These are phyloP conservation scores for Lactifluus echinatus DNA, from an alignment of 768 basidiomycete species.

Conservation along the genomic window DNA sequence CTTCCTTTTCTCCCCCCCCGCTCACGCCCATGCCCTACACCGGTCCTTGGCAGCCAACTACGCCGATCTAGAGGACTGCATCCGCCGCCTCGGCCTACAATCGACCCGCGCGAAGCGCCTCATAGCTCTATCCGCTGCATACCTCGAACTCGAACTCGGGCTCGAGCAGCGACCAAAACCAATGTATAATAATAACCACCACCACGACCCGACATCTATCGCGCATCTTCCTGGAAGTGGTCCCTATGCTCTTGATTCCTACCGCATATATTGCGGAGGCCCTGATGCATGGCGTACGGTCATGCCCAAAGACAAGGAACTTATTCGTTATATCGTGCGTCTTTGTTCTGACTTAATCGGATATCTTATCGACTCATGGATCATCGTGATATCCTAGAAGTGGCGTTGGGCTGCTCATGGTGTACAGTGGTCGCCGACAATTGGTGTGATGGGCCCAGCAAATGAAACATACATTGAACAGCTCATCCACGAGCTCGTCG, in stretches of 20 bases:
- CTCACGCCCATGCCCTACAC: neutral
- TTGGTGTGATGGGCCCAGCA: conserved; percentile 32
- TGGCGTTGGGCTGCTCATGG: conserved; percentile 67
- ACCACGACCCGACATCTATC: conserved; percentile 31
- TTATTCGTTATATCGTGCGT: conserved; percentile 57
- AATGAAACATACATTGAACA: conserved; percentile 12
- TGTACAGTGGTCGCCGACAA: conserved; percentile 40
- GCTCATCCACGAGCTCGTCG: conserved; percentile 16
- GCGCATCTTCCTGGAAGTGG: conserved; percentile 60
- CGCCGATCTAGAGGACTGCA: conserved; percentile 35
- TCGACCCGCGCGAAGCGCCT: conserved; percentile 49
- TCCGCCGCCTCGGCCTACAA: conserved; percentile 52
- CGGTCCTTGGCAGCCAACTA: conserved; percentile 31
- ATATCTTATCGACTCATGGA: neutral
- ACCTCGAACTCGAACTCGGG: conserved; percentile 37
- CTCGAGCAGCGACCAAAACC: conserved; percentile 1
- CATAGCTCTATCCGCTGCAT: conserved; percentile 43
- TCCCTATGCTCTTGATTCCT: conserved; percentile 66
- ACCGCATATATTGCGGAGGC: conserved; percentile 53
- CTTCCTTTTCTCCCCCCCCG: neutral
- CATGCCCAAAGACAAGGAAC: conserved; percentile 58
- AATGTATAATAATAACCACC: too few relatives aligned
- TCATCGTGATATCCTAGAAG: conserved; percentile 32
- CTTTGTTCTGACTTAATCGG: neutral
- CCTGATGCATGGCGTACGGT: conserved; percentile 54